Evolutionary conservation across 768 basidiomycete genomes (phyloP).

Genomic region (Hypholoma fasciculare): DNA sequence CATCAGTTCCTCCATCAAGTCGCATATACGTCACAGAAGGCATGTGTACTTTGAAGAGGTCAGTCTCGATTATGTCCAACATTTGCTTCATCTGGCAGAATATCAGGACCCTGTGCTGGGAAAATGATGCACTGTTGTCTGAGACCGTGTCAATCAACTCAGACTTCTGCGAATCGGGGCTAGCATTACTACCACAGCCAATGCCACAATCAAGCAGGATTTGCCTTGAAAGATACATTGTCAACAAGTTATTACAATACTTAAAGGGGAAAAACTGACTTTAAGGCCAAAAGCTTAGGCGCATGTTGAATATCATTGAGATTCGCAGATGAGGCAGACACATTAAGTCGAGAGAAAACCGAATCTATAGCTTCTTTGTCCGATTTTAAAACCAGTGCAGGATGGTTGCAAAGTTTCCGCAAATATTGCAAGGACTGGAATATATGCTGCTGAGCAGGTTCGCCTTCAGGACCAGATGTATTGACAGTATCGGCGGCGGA

Average conservation of each 20-base stretch:
- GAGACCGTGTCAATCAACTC: conserved; percentile 64
- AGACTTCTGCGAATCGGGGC: conserved; percentile 61
- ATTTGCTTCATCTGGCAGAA: conserved; percentile 99
- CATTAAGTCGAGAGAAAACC: conserved; percentile 50
- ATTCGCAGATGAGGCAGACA: conserved; percentile 42
- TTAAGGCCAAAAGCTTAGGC: conserved; percentile 89
- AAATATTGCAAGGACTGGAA: conserved; percentile 98
- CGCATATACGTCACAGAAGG: conserved; percentile 98
- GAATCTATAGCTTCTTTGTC: conserved; percentile 56
- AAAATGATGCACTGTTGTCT: conserved; percentile 60
- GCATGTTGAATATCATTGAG: conserved; percentile 87
- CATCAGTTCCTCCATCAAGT: conserved; percentile 89
- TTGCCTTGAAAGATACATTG: conserved; percentile 58
- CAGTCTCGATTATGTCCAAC: conserved; percentile 95
- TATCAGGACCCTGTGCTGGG: conserved; percentile 97
- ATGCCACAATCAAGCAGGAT: conserved; percentile 94
- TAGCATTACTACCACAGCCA: conserved; percentile 48
- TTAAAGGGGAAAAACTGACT: conserved; percentile 47
- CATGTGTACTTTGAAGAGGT: conserved; percentile 90
- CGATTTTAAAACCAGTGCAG: conserved; percentile 85
- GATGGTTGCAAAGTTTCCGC: conserved; percentile 97
- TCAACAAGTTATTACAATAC: background rate
- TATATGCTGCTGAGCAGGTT: conserved; percentile 74
- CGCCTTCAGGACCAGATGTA: conserved; percentile 34
- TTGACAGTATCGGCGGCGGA: conserved; percentile 68